Evolutionary conservation across 2,329 filamentous ascomycete species (phyloP), one percentile per base, ranked within the genome.

Genomic region (Helotiales sp.): DNA sequence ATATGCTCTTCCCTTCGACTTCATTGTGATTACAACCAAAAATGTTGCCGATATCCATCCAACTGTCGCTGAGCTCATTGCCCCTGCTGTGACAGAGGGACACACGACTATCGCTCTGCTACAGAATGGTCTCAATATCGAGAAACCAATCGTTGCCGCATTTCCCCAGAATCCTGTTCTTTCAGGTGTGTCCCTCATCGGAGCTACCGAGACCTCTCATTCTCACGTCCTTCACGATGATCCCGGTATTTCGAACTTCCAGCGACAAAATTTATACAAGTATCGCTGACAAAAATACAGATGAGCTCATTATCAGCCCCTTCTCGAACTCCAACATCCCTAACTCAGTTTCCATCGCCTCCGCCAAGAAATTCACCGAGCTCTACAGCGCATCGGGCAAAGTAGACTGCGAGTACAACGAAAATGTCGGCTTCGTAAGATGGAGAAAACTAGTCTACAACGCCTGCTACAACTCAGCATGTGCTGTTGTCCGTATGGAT

Each of bases 31-130:
- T 11, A 70, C 70, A 6, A 75, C 74, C n/a, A 75, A 75, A 32
- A 74, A 75, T 30, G 64, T 73, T 7, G 70, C 74, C 1, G 74
- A 75, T 43, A 61, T 73, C 54, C 61, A 63, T 32, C 86, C 87
- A 0, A 70, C 69, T 5, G 65, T 72, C 3, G 61, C 71, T n/a
- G 68, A 72, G 15, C 22, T 74, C 1, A 74, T 75, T 32, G 63
- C 57, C 3, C 68, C 72, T 13, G 70, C 73, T 10, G 70, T 74
- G 17, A 75, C 73, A 15, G 65, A 69, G n/a, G 62, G 64, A 6
- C 61, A 73, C 28, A 74, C 72, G 6, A 61, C 69, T 1, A 70
- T 75, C 7, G 62, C 72, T 8, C 71, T 75, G 5, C 58, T 75
- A 6, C 74, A 75, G 61, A 75, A 75, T 49, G 74, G 74, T 10